Evolutionary conservation across 257 asterid species (phyloP), one percentile per base, ranked within the genome.

Genomic region (Paulownia fortunei): DNA sequence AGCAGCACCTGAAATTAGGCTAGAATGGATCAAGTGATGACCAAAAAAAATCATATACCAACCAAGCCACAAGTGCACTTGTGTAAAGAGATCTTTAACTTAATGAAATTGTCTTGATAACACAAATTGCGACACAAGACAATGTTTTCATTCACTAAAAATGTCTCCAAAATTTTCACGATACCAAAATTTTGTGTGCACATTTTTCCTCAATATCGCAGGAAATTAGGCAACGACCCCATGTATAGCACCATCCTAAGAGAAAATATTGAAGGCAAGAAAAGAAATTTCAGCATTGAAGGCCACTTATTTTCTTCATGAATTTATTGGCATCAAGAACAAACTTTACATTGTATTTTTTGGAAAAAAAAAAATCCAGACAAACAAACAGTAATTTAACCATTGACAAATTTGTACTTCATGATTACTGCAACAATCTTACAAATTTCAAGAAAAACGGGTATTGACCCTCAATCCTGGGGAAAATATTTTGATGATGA

Each of bases 1-100:
- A 92, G 90, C 84, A 94, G 85, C 70, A 92, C 98, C 98, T 93
- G 85, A 73, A 71, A 72, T 64, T 42, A 79, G 49, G 72, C 30
- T 15, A 68, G 44, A 71, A 30, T 30, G 26, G 46, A 79, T 65
- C 70, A 67, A 46, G 49, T 10, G 41, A 61, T 30, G 18, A 13
- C 32, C 69, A 23, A 66, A 16, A 15, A 27, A 23, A 30, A 47
- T 21, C 12, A 58, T 19, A 49, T 34, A 12, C 19, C 18, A n/a
- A 36, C 66, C 34, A 52, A 32, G 26, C 24, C 26, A 46, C 19
- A 44, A 60, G 18, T 30, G 18, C 30, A 4, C 44, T 30, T 32
- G 24, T 12, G 54, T 30, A 44, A 32, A 63, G 18, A 30, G 58
- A 34, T 58, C 8, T 13, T 32, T 39, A 27, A 71, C 24, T 56